Conservation (phyloP, 2,329 filamentous ascomycete species). For the Davidsoniella virescens region DNA sequence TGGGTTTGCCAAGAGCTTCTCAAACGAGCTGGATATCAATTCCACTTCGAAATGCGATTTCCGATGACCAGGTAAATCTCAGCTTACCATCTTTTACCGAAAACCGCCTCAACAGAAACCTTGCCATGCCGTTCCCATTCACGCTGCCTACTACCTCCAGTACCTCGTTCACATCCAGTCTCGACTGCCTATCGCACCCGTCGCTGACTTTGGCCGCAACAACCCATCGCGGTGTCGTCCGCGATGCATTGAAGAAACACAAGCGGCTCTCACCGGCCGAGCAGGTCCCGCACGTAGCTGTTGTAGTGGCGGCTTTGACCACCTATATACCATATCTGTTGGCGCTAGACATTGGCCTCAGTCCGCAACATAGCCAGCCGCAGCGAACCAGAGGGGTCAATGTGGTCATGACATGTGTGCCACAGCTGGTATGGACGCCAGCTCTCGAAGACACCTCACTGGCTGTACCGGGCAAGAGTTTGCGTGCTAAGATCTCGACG, state of each 20-base stretch:
- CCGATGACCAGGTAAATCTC: too few species aligned
- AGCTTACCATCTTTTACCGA: too few species aligned
- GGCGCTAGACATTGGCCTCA: conserved; percentile 58
- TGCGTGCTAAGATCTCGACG: conserved; percentile 45
- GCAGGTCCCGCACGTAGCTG: conserved; percentile 53
- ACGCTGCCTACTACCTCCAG: conserved; percentile 76
- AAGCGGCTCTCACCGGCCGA: conserved; percentile 64
- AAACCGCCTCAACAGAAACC: too few species aligned
- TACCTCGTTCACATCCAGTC: conserved; percentile 63
- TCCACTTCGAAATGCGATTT: too few species aligned
- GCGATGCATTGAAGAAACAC: conserved; percentile 72
- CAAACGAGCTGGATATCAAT: too few species aligned
- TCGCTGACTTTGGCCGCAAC: conserved; percentile 72
- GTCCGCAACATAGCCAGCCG: conserved; percentile 23
- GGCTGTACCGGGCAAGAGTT: conserved; percentile 45
- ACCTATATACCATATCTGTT: conserved; percentile 74
- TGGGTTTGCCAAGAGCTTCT: too few species aligned
- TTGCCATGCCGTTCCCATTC: conserved; percentile 74
- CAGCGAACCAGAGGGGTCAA: conserved; percentile 4
- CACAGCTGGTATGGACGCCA: conserved; percentile 68
- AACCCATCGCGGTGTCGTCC: conserved; percentile 67
- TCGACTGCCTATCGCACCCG: conserved; percentile 70
- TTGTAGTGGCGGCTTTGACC: conserved; percentile 52
- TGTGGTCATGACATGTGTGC: conserved; percentile 19
- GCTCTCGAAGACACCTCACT: conserved; percentile 46